Conservation (phyloP, 2,329 filamentous ascomycete genomes). For the Trichoderma koningii region DNA sequence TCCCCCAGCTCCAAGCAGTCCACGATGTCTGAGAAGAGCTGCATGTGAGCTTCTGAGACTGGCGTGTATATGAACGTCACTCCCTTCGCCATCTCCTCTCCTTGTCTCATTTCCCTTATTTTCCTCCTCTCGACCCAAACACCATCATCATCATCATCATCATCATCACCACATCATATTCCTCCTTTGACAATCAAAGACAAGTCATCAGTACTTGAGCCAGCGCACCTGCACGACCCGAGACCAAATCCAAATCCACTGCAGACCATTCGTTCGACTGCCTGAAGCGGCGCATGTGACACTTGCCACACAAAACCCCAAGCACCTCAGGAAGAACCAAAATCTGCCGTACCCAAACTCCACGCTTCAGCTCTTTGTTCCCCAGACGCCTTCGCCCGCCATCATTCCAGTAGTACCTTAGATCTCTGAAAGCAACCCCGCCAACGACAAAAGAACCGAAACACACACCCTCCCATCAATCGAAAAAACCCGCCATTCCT, state of each 20-base stretch:
- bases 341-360: not conserved
- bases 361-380: not conserved
- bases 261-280: not conserved
- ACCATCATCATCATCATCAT: not conserved
- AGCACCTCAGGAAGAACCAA: conserved; percentile 20
- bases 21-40: conserved; percentile 4
- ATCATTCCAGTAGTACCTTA: not conserved
- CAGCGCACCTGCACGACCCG: not conserved
- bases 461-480: too few species aligned
- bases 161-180: not conserved
- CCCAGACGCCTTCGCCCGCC: not conserved
- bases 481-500: not conserved
- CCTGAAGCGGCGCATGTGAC: conserved; percentile 22
- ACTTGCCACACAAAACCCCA: conserved; percentile 9
- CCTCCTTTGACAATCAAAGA: not conserved
- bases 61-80: conserved; percentile 6
- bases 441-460: not conserved
- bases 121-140: not conserved
- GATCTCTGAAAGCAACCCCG: not conserved
- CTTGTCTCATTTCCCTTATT: not conserved
- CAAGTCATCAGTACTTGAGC: not conserved
- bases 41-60: conserved; percentile 3
- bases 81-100: not conserved
- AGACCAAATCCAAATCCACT: conserved; percentile 1
- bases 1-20: not conserved